These are phyloP conservation scores for Zymoseptoria pseudotritici DNA, from an alignment of 2,329 filamentous ascomycete genomes.

Conservation along the genomic window DNA sequence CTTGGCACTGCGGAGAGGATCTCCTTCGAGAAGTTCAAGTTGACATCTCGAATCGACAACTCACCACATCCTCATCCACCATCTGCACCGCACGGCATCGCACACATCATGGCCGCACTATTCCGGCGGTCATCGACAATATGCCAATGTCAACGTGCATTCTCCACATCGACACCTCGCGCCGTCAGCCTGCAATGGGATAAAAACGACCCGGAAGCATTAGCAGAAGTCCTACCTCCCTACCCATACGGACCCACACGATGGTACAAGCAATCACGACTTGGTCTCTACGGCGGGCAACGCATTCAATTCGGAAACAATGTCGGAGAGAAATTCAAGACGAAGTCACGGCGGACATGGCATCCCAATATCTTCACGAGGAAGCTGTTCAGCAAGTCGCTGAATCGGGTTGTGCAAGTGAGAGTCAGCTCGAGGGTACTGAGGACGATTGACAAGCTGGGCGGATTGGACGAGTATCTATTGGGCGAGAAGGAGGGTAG, in stretches of 20 bases:
- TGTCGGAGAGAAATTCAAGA: conserved; percentile 58
- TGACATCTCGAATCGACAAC: not conserved
- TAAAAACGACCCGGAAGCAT: conserved; percentile 24
- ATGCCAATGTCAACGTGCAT: conserved; percentile 20
- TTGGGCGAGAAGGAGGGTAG: conserved; percentile 69
- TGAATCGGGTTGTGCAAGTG: conserved; percentile 58
- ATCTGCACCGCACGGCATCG: not conserved
- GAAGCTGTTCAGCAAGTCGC: conserved; percentile 56
- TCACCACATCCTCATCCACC: not conserved
- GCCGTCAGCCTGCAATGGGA: conserved; percentile 24
- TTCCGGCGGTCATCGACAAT: conserved; percentile 18
- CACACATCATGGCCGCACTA: conserved; percentile 19
- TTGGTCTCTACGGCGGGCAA: conserved; percentile 45
- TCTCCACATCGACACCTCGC: conserved; percentile 25
- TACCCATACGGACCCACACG: conserved; percentile 67
- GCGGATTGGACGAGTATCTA: conserved; percentile 86
- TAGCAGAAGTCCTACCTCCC: conserved; percentile 32
- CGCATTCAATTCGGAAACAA: conserved; percentile 75
- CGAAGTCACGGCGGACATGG: conserved; percentile 67
- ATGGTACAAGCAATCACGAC: conserved; percentile 74
- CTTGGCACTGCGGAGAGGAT: conserved; percentile 2
- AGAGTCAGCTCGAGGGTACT: conserved; percentile 62
- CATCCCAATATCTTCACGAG: conserved; percentile 64
- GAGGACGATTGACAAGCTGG: conserved; percentile 66
- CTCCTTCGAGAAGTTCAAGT: not conserved